Conservation (phyloP, 2,329 filamentous ascomycete species). For the Alternaria sp. region DNA sequence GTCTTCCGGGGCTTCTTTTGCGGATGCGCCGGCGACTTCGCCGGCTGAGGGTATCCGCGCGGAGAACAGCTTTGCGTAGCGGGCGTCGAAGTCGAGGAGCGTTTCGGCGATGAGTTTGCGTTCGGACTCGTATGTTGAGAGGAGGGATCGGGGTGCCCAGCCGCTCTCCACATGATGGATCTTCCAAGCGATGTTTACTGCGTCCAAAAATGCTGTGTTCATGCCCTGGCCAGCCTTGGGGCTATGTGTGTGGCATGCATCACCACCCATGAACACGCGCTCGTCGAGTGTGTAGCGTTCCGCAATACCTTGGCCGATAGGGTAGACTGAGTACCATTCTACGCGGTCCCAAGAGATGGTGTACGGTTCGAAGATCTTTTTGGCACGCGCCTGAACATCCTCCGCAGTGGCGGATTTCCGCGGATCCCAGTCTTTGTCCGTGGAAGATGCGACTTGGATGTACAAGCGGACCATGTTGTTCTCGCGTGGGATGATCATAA, state of each 20-base stretch:
- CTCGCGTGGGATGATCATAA: slow-evolving; percentile 67
- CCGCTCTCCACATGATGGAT: slow-evolving; percentile 88
- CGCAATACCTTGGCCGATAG: slow-evolving; percentile 70
- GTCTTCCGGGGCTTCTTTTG: slow-evolving; percentile 52
- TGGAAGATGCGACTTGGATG: slow-evolving; percentile 68
- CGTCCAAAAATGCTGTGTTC: slow-evolving; percentile 67
- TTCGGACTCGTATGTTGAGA: slow-evolving; percentile 87
- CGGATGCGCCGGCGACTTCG: slow-evolving; percentile 71
- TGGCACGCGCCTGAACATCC: slow-evolving; percentile 64
- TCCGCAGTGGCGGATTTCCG: slow-evolving; percentile 65
- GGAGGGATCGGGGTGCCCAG: slow-evolving; percentile 75
- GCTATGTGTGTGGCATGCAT: slow-evolving; percentile 68
- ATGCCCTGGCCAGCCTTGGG: slow-evolving; percentile 71
- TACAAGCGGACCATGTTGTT: slow-evolving; percentile 63
- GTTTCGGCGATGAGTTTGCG: slow-evolving; percentile 84
- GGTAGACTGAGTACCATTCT: slow-evolving; percentile 71
- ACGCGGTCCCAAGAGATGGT: slow-evolving; percentile 68
- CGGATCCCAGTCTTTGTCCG: slow-evolving; percentile 66
- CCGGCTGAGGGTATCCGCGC: slow-evolving; percentile 74
- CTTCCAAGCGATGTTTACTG: slow-evolving; percentile 94
- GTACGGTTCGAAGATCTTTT: slow-evolving; percentile 66
- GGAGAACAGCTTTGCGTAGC: slow-evolving; percentile 90
- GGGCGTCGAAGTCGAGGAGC: slow-evolving; percentile 84
- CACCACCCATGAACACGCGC: slow-evolving; percentile 70
- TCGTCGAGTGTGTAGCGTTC: slow-evolving; percentile 69